phyloP scores from a whole-genome alignment of 129 eudicot genomes.

The Saussurea involucrata region DNA sequence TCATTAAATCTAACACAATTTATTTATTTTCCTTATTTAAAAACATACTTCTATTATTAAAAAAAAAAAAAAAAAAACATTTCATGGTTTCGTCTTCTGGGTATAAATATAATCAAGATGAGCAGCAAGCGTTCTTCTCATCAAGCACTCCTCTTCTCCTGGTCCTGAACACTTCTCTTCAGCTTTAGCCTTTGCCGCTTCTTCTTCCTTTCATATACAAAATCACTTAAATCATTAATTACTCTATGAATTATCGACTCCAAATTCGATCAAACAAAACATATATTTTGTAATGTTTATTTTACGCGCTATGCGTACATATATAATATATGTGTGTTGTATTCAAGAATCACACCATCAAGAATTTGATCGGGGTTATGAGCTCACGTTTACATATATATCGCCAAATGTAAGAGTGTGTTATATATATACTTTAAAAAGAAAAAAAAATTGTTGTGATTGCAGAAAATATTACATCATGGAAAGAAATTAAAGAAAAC shows the following conservation, averaged over 20 bases:
- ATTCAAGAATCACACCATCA: background rate
- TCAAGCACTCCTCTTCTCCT: conserved; percentile 68
- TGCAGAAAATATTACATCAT: background rate
- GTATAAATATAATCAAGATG: conserved; percentile 77
- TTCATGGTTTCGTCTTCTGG: conserved; percentile 39
- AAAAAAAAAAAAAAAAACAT: background rate
- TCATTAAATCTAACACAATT: background rate
- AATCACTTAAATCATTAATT: background rate
- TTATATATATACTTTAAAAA: background rate
- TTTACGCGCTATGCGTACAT: background rate
- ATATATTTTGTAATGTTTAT: background rate
- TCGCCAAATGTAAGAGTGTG: background rate
- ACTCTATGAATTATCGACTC: background rate
- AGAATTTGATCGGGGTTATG: background rate
- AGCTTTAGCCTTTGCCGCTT: conserved; percentile 20
- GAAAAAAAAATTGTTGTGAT: background rate
- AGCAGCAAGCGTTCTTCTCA: conserved; percentile 59
- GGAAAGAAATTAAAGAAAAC: background rate
- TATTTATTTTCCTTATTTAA: conserved; percentile 10
- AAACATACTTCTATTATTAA: background rate
- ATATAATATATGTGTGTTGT: background rate
- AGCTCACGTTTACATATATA: background rate
- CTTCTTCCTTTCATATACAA: conserved; percentile 31
- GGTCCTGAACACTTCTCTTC: conserved; percentile 48
- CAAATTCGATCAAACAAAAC: background rate